Evolutionary conservation across 176 grass and related monocot genomes (phyloP).

Genomic region (Oropetium thomaeum): DNA sequence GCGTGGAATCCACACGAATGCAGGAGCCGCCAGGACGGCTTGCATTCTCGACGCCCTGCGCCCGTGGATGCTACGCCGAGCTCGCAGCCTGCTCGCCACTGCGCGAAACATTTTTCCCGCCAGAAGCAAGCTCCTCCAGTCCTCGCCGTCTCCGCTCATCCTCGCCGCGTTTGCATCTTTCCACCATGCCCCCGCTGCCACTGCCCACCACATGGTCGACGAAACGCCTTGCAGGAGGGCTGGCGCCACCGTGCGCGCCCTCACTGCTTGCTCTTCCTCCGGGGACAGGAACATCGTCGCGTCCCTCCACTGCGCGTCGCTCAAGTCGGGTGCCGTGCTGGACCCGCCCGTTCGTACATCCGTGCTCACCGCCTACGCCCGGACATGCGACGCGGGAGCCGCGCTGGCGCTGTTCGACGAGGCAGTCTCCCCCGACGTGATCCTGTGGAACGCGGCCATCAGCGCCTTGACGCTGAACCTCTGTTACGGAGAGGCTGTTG

Average conservation of each 20-base stretch:
- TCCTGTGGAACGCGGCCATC: constrained; percentile 74
- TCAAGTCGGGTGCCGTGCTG: constrained; percentile 49
- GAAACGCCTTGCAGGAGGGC: constrained; percentile 34
- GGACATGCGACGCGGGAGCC: constrained; percentile 29
- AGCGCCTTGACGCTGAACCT: constrained; percentile 13
- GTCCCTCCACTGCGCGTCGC: constrained; percentile 52
- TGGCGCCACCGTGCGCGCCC: constrained; percentile 32
- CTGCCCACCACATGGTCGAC: constrained; percentile 32
- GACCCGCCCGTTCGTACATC: constrained; percentile 65
- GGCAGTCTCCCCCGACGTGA: constrained; percentile 36
- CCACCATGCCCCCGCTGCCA: constrained; percentile 19
- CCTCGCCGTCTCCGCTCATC: neutral
- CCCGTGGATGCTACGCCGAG: constrained; percentile 37
- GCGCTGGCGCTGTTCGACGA: constrained; percentile 46
- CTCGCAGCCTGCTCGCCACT: neutral
- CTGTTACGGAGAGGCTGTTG: constrained; percentile 21
- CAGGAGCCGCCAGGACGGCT: neutral
- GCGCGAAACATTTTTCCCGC: neutral
- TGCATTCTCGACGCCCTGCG: neutral
- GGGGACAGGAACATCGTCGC: constrained; percentile 6
- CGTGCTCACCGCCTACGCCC: constrained; percentile 58
- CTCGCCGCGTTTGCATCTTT: neutral
- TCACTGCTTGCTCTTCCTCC: neutral
- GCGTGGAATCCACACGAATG: neutral
- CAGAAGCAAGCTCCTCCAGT: neutral